Evolutionary conservation across 345 rosid species (phyloP).

Genomic region (Pelargonium nanum): DNA sequence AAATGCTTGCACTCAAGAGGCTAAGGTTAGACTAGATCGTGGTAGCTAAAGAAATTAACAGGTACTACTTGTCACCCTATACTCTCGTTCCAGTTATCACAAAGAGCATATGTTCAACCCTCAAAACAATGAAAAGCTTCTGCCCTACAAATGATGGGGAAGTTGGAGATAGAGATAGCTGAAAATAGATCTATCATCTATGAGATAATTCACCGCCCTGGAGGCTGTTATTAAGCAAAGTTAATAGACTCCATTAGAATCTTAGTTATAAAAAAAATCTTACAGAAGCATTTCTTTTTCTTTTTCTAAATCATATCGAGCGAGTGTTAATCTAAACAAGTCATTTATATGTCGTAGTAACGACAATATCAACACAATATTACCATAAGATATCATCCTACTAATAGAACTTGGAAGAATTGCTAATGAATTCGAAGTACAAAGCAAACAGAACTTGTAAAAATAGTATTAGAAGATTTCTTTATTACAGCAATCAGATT

Average conservation of each 20-base stretch:
- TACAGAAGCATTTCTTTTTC: neutral
- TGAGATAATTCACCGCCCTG: too few species aligned
- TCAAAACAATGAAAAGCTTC: neutral
- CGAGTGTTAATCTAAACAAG: neutral
- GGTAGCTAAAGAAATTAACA: neutral
- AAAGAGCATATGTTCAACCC: neutral
- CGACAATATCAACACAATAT: neutral
- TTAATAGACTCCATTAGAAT: neutral
- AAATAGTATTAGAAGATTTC: neutral
- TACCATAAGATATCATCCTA: neutral
- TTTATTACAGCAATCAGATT: neutral
- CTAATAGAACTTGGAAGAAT: neutral
- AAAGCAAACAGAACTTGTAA: neutral
- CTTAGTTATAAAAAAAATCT: too few species aligned
- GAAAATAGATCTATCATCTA: too few species aligned
- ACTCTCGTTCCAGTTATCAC: too few species aligned
- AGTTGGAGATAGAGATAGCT: neutral
- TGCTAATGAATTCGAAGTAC: neutral
- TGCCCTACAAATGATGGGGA: neutral
- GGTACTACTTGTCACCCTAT: too few species aligned
- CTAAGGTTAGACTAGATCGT: neutral
- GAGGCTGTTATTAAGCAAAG: too few species aligned
- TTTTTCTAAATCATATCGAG: too few species aligned
- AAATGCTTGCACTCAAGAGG: neutral
- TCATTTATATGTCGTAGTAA: neutral